phyloP scores from a whole-genome alignment of 805 yeast species.

The Kazachstania bromeliacearum region DNA sequence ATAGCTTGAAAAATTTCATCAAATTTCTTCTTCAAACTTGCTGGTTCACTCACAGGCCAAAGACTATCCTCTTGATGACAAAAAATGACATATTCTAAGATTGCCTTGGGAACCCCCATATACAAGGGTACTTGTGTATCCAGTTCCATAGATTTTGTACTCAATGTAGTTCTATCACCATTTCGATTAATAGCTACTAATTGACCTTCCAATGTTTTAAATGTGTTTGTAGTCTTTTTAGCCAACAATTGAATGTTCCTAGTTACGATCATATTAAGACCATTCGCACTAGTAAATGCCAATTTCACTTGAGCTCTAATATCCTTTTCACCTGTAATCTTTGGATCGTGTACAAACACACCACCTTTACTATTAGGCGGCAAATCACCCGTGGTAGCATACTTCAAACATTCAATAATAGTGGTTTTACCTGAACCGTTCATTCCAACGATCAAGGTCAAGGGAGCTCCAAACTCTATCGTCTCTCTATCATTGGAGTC shows the following conservation, averaged over 20 bases:
- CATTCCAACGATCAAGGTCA: constrained; percentile 89
- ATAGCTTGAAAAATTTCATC: constrained; percentile 96
- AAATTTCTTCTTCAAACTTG: constrained; percentile 78
- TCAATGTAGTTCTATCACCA: constrained; percentile 64
- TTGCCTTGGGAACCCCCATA: constrained; percentile 81
- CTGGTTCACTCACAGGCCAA: constrained; percentile 95
- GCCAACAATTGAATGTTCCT: constrained; percentile 69
- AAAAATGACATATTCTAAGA: constrained; percentile 85
- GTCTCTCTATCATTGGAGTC: constrained; percentile 78
- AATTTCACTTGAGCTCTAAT: constrained; percentile 86
- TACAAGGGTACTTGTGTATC: constrained; percentile 73
- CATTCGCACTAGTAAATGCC: constrained; percentile 67
- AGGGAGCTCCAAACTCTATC: constrained; percentile 80
- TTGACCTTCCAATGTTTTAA: constrained; percentile 89
- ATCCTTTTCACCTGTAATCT: constrained; percentile 60
- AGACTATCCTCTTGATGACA: constrained; percentile 96
- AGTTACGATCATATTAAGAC: constrained; percentile 74
- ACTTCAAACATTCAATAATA: constrained; percentile 85
- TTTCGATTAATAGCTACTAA: constrained; percentile 48
- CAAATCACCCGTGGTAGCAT: constrained; percentile 89
- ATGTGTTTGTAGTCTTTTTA: constrained; percentile 55
- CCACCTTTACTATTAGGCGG: constrained; percentile 97
- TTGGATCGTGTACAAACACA: constrained; percentile 91
- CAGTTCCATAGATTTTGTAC: constrained; percentile 75
- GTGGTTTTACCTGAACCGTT: constrained; percentile 97